phyloP scores from a whole-genome alignment of 176 grass and related monocot genomes.

The Alopecurus myosuroides region DNA sequence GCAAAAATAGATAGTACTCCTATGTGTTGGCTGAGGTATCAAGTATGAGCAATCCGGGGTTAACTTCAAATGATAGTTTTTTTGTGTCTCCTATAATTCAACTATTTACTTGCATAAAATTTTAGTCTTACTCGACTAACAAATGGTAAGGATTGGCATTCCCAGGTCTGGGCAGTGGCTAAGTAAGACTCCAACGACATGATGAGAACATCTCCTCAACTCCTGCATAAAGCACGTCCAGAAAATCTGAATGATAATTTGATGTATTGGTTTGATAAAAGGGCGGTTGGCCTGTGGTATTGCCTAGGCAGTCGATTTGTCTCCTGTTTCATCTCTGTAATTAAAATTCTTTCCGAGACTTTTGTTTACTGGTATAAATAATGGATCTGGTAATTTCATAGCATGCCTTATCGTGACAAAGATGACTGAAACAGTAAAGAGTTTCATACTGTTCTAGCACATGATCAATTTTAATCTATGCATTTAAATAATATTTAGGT shows the following conservation, averaged over 20 bases:
- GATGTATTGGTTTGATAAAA: constrained; percentile 34
- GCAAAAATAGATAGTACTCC: not conserved
- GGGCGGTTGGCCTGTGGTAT: not conserved
- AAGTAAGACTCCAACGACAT: not conserved
- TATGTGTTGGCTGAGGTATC: not conserved
- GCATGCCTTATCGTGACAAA: not conserved
- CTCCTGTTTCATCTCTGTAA: constrained; percentile 32
- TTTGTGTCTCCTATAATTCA: not conserved
- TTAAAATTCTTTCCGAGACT: constrained; percentile 16
- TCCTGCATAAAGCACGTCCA: constrained; percentile 21
- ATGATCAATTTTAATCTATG: not conserved
- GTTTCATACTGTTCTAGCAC: not conserved
- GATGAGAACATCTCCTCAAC: constrained; percentile 4
- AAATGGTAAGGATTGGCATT: not conserved
- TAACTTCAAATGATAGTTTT: not conserved
- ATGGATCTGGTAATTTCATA: constrained; percentile 18
- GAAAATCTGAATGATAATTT: constrained; percentile 4
- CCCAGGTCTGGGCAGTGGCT: not conserved
- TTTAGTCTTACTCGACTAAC: constrained; percentile 22
- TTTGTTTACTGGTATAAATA: constrained; percentile 45
- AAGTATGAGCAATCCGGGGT: not conserved
- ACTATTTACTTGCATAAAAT: not conserved
- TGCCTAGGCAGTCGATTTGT: constrained; percentile 1
- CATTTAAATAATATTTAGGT: not conserved
- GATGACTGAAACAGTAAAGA: constrained; percentile 26